Base-by-base conservation (phyloP, 768 basidiomycete species). In the Pisolithus tinctorius region DNA sequence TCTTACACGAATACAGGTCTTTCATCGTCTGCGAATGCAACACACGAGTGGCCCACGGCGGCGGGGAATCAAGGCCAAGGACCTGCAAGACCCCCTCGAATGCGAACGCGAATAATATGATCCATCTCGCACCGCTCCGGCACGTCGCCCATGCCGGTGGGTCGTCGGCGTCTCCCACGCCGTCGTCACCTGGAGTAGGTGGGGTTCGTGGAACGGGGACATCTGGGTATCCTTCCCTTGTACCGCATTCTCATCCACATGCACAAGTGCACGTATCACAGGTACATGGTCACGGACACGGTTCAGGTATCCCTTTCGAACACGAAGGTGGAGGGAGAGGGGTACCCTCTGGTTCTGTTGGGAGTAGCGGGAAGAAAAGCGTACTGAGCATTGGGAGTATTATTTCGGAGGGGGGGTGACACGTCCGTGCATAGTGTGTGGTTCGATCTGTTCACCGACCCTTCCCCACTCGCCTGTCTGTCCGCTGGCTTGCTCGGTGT, bases 361-460 rank as follows among this genome's bases (percentile, higher is more conserved):
- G 31, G 31, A 29, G 50, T 0, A 50, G 45, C 0, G 65, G 74
- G 37, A 85, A 83, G 74, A 85, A 81, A 68, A 85, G 83, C 57
- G 77, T 75, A 49, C 60, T 86, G 68, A 84, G 82, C 58, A 86
- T 86, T 55, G 82, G 81, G 49, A 84, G 80, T 58, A 86, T 86
- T 50, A 84, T 85, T 50, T 83, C 81, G 37, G 81, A 81, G 1
- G 60, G 64, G 1, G 64, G 43, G 47, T 64, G 43, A 52, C 11
- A 1, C 13, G 13, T 34, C 11, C 34, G 25, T 20, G 8, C 13
- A 4, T 44, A 25, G 43, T 41, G 23, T 8, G 40, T 41, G 40
- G 40, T 13, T 34, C 34, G 34, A 13, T 34, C 34, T 13, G 34
- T 34, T 34, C 34, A 34, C 34, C 11, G 4, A 34, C 4, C 3